Percentiles rank a stretch among this genome's conserved stretches.
Conservation (phyloP, 805 yeast genomes). For the Wickerhamiella spandovensis region DNA sequence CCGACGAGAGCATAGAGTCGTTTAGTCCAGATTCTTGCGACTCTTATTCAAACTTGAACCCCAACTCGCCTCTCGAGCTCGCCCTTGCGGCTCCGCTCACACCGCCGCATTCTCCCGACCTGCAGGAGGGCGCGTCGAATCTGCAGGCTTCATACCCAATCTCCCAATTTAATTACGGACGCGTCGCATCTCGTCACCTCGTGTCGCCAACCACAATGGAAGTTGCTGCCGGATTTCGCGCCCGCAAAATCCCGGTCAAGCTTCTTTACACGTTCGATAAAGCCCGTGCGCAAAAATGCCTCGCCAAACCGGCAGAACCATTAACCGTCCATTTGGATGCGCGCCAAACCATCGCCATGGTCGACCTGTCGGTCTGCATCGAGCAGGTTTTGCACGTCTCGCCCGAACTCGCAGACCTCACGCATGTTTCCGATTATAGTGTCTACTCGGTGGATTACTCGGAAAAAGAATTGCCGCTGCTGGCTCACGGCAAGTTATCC, state of each 20-base stretch:
- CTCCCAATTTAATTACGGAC: neutral
- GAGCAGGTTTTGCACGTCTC: constrained; percentile 23
- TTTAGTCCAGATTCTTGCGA: neutral
- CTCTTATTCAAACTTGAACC: neutral
- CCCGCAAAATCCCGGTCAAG: constrained; percentile 19
- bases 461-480: constrained; percentile 27
- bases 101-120: neutral
- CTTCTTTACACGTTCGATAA: constrained; percentile 27
- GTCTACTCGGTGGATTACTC: constrained; percentile 29
- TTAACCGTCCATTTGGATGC: constrained; percentile 16
- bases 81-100: neutral
- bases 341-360: constrained; percentile 20
- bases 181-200: neutral
- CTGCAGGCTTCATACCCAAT: neutral
- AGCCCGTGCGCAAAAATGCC: constrained; percentile 22
- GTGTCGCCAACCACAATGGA: neutral
- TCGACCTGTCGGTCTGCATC: constrained; percentile 24
- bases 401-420: constrained; percentile 26
- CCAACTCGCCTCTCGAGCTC: neutral
- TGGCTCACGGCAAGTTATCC: constrained; percentile 29
- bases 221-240: neutral
- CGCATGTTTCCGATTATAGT: constrained; percentile 24
- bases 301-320: constrained; percentile 21
- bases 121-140: neutral
- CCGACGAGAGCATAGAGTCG: no score